Percentiles rank a stretch among this genome's conserved stretches.
Conservation (phyloP, 176 grass and related monocot genomes). For the Dendrocalamus sinicus region DNA sequence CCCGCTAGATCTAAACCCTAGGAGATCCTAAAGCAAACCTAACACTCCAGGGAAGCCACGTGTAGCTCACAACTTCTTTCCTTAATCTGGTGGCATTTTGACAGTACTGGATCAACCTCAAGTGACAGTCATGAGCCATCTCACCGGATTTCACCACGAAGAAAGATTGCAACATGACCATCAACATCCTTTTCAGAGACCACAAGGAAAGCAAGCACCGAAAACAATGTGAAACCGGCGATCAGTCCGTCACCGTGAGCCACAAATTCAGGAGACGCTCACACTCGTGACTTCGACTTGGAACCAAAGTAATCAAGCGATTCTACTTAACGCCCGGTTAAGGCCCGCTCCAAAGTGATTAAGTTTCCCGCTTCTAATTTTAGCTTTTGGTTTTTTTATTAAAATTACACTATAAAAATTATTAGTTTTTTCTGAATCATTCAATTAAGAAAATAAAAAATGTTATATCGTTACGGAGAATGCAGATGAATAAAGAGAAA, state of each 20-base stretch:
- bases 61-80: constrained; percentile 23
- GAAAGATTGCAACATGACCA: not conserved
- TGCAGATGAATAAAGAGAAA: no score
- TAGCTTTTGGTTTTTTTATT: no score
- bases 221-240: not conserved
- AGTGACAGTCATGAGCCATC: not conserved
- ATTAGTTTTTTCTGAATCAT: no score
- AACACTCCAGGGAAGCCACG: constrained; percentile 35
- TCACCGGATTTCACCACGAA: not conserved
- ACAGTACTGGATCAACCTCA: not conserved
- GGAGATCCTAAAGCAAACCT: no score
- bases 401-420: rapidly evolving
- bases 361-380: no score
- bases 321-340: not conserved
- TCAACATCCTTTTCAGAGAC: not conserved
- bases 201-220: constrained; percentile 7
- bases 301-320: not conserved
- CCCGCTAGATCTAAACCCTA: no score
- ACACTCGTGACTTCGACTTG: not conserved
- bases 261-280: constrained; percentile 1
- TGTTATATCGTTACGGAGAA: rapidly evolving
- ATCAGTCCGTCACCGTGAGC: not conserved
- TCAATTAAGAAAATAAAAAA: no score
- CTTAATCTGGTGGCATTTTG: constrained; percentile 32
- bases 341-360: no score